Base-by-base conservation (phyloP, 2,329 filamentous ascomycete genomes). In the Monilinia polystroma region DNA sequence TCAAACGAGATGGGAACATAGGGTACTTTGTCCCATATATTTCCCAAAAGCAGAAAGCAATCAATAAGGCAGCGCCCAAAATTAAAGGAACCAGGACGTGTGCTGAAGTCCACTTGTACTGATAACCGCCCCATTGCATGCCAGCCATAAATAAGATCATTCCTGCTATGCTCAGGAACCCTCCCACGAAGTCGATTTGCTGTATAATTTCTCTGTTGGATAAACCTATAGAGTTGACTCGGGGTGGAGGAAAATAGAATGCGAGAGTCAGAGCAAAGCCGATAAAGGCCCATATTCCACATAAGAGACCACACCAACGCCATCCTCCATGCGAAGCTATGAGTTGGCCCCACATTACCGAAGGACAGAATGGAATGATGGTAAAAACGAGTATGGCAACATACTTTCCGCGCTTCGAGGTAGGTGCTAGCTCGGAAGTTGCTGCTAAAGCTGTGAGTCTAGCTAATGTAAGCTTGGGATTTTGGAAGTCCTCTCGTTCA, bases 361-460 rank as follows among this genome's bases (percentile, higher is more conserved):
- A 84, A 0, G 86, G 85, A 67, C 83, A 85, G 73, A 87, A 88
- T 0, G 85, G 85, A 1, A 87, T 64, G 66, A 88, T 87, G 41
- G 83, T 86, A 73, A 87, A 82, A 41, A 87, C 81, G 8, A 89
- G 76, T 2, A 83, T 74, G 6, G 84, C 83, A n/a, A 88, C 84
- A 69, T 88, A 88, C 73, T 82, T 83, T 43, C 70, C 88, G 58
- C 89, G 83, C 75, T 89, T 85, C n/a, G 83, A 80, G 23, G 85
- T 85, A 1, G 89, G 88, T 0, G 87, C 89, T 68, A 91, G 81
- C 74, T 91, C 88, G 4, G 87, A 85, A 1, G 87, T 88, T 45
- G 83, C 88, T 35, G 88, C 87, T 12, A 91, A 79, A 5, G 88
- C 87, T 4, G 87, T 90, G 47, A 26, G 89, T 85, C 16, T 84